Evolutionary conservation across 352 stramenopile genomes (phyloP).

Genomic region (Phytopythium boreale): DNA sequence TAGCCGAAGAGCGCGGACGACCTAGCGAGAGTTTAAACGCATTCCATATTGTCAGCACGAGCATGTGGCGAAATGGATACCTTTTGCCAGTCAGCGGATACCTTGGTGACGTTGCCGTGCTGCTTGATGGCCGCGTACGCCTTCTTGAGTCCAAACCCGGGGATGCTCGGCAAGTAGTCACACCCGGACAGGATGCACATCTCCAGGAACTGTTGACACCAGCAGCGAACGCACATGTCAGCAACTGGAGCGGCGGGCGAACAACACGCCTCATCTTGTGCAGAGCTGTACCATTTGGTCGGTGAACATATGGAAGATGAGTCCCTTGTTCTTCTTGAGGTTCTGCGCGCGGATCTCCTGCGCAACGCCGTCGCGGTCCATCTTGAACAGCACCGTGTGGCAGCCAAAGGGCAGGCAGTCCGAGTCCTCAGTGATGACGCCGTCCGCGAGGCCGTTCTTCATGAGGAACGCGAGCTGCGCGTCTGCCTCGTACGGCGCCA

Average conservation of each 20-base stretch:
- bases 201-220: conserved; percentile 64
- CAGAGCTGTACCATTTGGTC: conserved; percentile 67
- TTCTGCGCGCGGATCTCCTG: conserved; percentile 80
- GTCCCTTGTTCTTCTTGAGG: conserved; percentile 68
- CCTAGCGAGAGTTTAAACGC: conserved; percentile 20
- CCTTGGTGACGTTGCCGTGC: conserved; percentile 64
- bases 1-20: conserved; percentile 53
- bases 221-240: neutral
- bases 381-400: conserved; percentile 93
- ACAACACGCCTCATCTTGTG: too few species aligned
- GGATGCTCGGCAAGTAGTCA: conserved; percentile 84
- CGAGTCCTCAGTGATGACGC: conserved; percentile 95
- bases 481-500: conserved; percentile 98
- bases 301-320: conserved; percentile 80
- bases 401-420: conserved; percentile 94
- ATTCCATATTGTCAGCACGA: conserved; percentile 2
- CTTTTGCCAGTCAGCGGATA: too few species aligned
- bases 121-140: conserved; percentile 70
- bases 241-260: neutral
- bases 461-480: conserved; percentile 94
- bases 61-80: neutral
- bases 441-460: conserved; percentile 79
- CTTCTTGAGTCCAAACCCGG: conserved; percentile 83
- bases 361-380: conserved; percentile 86
- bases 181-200: conserved; percentile 92